A percentile compares a stretch with the other conserved stretches of the same genome.
phyloP scores from a whole-genome alignment of 768 basidiomycete species.

The Suillus decipiens region DNA sequence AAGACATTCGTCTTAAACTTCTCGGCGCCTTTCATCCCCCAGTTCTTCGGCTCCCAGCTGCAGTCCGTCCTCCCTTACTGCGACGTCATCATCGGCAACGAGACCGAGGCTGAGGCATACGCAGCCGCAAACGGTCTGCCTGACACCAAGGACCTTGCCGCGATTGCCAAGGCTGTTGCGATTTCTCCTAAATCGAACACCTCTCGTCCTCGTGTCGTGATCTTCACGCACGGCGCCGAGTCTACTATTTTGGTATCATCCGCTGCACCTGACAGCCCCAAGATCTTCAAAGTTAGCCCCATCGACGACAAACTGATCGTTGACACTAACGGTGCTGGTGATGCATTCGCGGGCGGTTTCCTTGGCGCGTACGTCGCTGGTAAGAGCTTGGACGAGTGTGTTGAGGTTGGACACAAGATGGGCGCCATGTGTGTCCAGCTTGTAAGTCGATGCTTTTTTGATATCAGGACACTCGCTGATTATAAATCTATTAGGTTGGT shows the following conservation, averaged over 20 bases:
- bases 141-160: conserved; percentile 61
- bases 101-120: conserved; percentile 89
- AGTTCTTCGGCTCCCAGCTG: conserved; percentile 87
- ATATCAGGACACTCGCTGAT: conserved; percentile 2
- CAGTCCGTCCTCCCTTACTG: conserved; percentile 79
- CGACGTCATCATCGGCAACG: conserved; percentile 95
- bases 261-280: conserved; percentile 52
- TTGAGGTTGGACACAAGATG: conserved; percentile 85
- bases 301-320: conserved; percentile 70
- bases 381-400: conserved; percentile 72
- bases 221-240: conserved; percentile 89
- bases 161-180: conserved; percentile 79
- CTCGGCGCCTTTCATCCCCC: conserved; percentile 95
- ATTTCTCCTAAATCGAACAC: conserved; percentile 71
- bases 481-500: conserved; percentile 42
- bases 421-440: conserved; percentile 84
- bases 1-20: conserved; percentile 95
- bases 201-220: conserved; percentile 74
- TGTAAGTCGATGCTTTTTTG: conserved; percentile 41
- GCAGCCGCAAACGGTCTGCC: conserved; percentile 71
- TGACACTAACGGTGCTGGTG: conserved; percentile 98
- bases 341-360: conserved; percentile 97
- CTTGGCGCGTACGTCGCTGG: conserved; percentile 81
- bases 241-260: conserved; percentile 77
- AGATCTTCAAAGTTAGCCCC: conserved; percentile 57